These are phyloP conservation scores for Quercus agrifolia DNA, from an alignment of 306 rosid genomes.

Conservation along the genomic window DNA sequence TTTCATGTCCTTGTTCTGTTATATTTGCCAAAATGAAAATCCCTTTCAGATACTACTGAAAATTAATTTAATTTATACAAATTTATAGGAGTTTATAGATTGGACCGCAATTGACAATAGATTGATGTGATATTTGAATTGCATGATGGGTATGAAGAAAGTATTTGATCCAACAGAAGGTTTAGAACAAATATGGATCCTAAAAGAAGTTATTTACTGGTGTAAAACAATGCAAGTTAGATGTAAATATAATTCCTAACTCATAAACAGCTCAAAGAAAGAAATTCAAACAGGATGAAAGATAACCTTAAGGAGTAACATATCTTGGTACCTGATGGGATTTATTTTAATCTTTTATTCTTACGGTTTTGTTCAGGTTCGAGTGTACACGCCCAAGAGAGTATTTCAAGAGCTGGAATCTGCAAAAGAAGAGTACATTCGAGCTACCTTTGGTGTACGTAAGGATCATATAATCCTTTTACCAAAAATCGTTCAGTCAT, in stretches of 20 bases:
- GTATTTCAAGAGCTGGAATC: constrained; percentile 63
- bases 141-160: not conserved
- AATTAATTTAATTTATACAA: too few relatives aligned
- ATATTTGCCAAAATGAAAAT: not conserved
- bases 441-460: constrained; percentile 82
- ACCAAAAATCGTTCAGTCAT: constrained; percentile 82
- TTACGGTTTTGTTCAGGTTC: constrained; percentile 48
- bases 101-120: not conserved
- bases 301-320: not conserved
- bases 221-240: not conserved
- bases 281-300: not conserved
- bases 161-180: not conserved
- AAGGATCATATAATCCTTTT: constrained; percentile 69
- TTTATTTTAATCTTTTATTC: not conserved
- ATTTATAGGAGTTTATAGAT: too few relatives aligned
- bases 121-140: not conserved
- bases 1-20: not conserved
- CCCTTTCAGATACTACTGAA: not conserved
- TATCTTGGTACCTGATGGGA: not conserved
- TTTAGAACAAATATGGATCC: not conserved
- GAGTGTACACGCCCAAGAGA: constrained; percentile 70
- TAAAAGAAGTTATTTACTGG: not conserved
- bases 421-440: constrained; percentile 71
- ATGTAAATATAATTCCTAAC: not conserved
- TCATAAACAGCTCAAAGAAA: not conserved